Evolutionary conservation across 257 asterid species (phyloP), one percentile per base, ranked within the genome.

Genomic region (Plantago elongata): DNA sequence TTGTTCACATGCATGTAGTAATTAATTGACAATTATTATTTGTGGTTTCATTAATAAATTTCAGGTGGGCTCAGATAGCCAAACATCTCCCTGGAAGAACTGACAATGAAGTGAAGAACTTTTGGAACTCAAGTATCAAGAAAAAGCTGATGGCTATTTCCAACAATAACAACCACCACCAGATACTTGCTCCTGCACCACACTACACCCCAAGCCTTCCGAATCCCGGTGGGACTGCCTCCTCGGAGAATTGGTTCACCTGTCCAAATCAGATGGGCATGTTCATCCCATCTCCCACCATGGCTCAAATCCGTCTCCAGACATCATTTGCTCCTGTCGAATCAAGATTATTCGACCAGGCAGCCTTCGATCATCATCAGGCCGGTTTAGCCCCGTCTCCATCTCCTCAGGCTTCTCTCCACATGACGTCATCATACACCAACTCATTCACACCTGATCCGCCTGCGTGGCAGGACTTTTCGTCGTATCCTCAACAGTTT

Each of bases 1-100:
- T 45, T 3, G 6, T 45, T 69, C 58, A 48, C 68, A 45, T 51
- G 63, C 58, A 71, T 22, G 27, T 22, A 22, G 2, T 22, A 22
- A 22, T 22, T 22, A 27, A 54, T 27, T 54, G 49, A 51, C 13
- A 7, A 51, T 17, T 60, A 16, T 16, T 38, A 4, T 9, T 11
- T 22, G 27, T 22, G 27, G 27, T 22, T 22, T 22, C 1, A 22
- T 22, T 22, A 22, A 22, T 22, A 22, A 29, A 61, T 11, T 44
- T 16, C 78, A 87, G 97, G 81, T 90, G 97, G 97, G 89, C 96
- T 46, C 89, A 90, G 60, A 90, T 87, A 63, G 96, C 96, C 0
- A 84, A 74, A 66, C 84, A 81, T 62, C 77, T 90, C 4, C 96
- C 96, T 0, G 97, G 96, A 42, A 81, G 97, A 77, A 84, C 96